Base-by-base conservation (phyloP, 768 basidiomycete genomes). In the Suillus sp. region DNA sequence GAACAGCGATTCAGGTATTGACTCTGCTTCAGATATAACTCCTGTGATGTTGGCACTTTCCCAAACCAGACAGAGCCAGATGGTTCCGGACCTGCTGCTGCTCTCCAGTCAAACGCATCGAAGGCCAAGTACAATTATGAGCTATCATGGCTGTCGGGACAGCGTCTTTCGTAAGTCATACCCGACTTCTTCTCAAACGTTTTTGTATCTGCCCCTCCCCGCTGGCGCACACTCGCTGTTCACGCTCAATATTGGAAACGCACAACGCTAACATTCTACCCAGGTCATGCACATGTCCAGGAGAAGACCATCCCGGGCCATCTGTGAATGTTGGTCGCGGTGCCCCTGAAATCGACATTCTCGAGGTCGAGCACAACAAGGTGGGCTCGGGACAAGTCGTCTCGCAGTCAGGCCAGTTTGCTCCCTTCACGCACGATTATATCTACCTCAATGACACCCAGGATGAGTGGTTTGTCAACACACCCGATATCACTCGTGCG, bases 281-380 rank as follows among this genome's bases (percentile, higher is more conserved):
- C 66, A 89, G 87, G 7, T 83, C 92, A 0, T 94, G 92, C 71
- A 91, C 92, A 1, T 95, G 92, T 70, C 78, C 87, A 0, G 82
- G 80, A 16, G 84, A 86, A 57, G 90, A 92, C 64, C 93, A 95
- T 72, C 93, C 92, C 0, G 93, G 93, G 1, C 93, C 93, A 0
- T 59, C 34, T 7, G 70, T 70, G 53, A 58, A 64, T 18, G 69
- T 76, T 38, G 92, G 92, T 13, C 87, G 92, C 55, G 87, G 88
- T 4, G 86, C 90, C 0, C 92, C 92, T 4, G 91, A 95, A 75
- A 92, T 95, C 70, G 92, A 94, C 73, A 80, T 93, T 63, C 80
- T 93, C 64, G 92, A 95, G 75, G 89, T 88, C 0, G 87, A 91
- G 71, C 81, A 80, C 69, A 84, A 88, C 78, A 89, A 89, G 64